Evolutionary conservation across 306 rosid species (phyloP), one percentile per base, ranked within the genome.

Genomic region (Rosa rugosa): DNA sequence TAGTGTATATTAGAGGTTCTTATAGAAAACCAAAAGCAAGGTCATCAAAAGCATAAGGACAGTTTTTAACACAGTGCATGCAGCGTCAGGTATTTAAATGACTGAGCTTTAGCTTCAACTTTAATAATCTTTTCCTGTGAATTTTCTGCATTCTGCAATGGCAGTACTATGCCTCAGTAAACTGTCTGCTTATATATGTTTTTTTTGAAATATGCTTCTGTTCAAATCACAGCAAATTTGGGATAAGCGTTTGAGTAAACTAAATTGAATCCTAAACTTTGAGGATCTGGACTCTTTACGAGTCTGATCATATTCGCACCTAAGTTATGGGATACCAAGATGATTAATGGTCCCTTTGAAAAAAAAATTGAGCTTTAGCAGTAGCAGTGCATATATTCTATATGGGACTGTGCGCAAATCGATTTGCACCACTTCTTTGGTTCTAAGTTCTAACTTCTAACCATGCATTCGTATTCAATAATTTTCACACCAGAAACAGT

Each of bases 141-240:
- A 64, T 64, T 14, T 63, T 34, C 45, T 64, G 40, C 67, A 62
- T 62, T 60, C 67, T 62, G 67, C 67, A 27, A 11, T 62, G 20
- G 2, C 20, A 62, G 40, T 27, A 62, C 14, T 62, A 62, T 5
- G 40, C 40, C 67, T 25, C 4, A 4, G 20, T 62, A 0, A 11
- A 11, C 40, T 25, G 67, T 62, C 67, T 12, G 40, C 67, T 6
- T 20, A 0, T 56, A 1, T 13, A 31, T 63, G 69, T 14, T 27
- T 31, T 14, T 27, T 31, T 42, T 23, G 7, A 59, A 8, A n/a
- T 56, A 47, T n/a, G 18, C 27, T 47, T 1, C 0, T 14, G 36
- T 62, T 62, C 3, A 62, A 25, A 60, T 23, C 38, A 60, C 66
- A 23, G 38, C 2, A 60, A 59, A 9, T 59, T 11, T 23, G 66